Evolutionary conservation across 768 basidiomycete species (phyloP), one percentile per base, ranked within the genome.

Genomic region (Suillus paluster): DNA sequence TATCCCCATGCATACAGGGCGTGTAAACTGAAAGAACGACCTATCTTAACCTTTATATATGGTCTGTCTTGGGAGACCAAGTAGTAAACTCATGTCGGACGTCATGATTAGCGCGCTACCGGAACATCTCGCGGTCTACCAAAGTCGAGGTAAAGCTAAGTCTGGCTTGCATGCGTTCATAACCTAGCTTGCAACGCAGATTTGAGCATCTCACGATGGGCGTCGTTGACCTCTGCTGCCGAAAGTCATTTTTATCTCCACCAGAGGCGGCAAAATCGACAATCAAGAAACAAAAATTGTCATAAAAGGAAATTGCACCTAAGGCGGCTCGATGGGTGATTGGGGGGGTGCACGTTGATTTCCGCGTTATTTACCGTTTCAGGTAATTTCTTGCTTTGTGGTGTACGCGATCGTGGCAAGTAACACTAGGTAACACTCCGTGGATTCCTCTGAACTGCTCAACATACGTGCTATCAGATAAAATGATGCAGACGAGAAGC

Each of bases 401-500:
- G n/a, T 30, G 30, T 27, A 30, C 49, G 11, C 17, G 10, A 19
- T 50, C 49, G 27, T 48, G 27, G 27, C 49, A 25, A 27, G 46
- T 11, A n/a, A n/a, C n/a, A n/a, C n/a, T n/a, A n/a, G n/a, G n/a
- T n/a, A 34, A 34, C 10, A 6, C 12, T 14, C 15, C 45, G 9
- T 45, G 12, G 7, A 25, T 17, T 25, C 15, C 14, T 15, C 48
- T 30, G 5, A 19, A 19, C 10, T 27, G 9, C 15, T 49, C 48
- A 19, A 12, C 17, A 11, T 3, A 1, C 10, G n/a, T n/a, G n/a
- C n/a, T n/a, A n/a, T n/a, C 5, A n/a, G 27, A n/a, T 0, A 5
- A 30, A n/a, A 11, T 50, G 11, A 30, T 30, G 27, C 48, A 19
- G 48, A 27, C 10, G 27, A n/a, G 2, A 30, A 30, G 30, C 6